These are phyloP conservation scores for Parmelia sp. DNA, from an alignment of 495 filamentous ascomycete species.

Conservation along the genomic window DNA sequence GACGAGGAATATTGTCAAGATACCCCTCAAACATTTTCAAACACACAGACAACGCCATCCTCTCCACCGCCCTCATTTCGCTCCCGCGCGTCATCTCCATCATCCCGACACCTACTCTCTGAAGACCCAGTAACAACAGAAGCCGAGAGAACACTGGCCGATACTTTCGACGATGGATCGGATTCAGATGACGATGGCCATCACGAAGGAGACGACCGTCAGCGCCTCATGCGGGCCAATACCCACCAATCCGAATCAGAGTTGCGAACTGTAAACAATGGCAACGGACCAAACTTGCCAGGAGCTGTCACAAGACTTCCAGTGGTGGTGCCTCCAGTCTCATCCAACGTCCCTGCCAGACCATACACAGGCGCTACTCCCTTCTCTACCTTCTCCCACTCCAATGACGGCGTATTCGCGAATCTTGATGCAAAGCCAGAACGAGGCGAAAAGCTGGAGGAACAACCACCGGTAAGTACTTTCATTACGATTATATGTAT, in stretches of 20 bases:
- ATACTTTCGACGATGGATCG: conserved; percentile 76
- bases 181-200: conserved; percentile 68
- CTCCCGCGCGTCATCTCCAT: conserved; percentile 71
- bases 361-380: conserved; percentile 10
- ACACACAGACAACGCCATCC: conserved; percentile 51
- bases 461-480: conserved; percentile 81
- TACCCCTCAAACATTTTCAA: conserved; percentile 30
- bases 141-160: conserved; percentile 71
- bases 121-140: conserved; percentile 48
- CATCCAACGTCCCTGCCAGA: conserved; percentile 21
- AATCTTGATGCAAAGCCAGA: conserved; percentile 91
- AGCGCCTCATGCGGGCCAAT: conserved; percentile 64
- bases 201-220: conserved; percentile 69
- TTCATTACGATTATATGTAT: neutral
- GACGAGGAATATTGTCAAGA: conserved; percentile 41
- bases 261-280: conserved; percentile 28
- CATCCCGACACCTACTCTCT: conserved; percentile 48
- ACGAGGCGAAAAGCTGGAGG: conserved; percentile 68
- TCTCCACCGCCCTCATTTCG: conserved; percentile 94
- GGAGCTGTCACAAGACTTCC: conserved; percentile 50
- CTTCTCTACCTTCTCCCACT: conserved; percentile 25
- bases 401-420: conserved; percentile 92
- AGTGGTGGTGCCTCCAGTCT: conserved; percentile 36
- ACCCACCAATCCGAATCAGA: conserved; percentile 37
- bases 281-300: conserved; percentile 30